phyloP scores from a whole-genome alignment of 2,329 filamentous ascomycete species.

The Trichocomaceae sp. region DNA sequence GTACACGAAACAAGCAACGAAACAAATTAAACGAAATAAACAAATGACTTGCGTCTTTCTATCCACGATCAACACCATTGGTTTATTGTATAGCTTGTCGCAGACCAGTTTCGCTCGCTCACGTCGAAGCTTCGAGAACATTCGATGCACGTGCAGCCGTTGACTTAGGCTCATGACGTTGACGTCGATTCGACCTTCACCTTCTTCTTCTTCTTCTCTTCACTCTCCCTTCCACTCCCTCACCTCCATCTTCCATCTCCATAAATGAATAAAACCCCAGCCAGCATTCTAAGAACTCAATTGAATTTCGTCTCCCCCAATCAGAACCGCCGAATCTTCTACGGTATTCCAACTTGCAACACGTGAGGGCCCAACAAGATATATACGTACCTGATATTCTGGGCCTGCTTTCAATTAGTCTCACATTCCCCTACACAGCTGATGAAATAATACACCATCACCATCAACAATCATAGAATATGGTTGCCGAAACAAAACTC shows the following conservation, averaged over 20 bases:
- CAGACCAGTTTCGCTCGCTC: no score
- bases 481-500: constrained; percentile 93
- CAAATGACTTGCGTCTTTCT: no score
- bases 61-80: no score
- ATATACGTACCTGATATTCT: not conserved
- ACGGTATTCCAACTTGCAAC: constrained; percentile 27
- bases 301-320: constrained; percentile 4
- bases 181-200: not conserved
- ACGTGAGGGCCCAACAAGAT: not conserved
- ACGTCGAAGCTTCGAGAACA: constrained; percentile 9
- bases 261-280: not conserved
- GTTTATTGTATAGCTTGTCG: no score
- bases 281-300: not conserved
- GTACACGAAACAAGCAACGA: no score
- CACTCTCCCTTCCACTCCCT: not conserved
- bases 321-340: constrained; percentile 25
- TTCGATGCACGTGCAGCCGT: not conserved
- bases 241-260: not conserved
- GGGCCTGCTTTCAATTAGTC: not conserved
- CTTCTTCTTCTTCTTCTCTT: not conserved
- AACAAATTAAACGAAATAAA: no score
- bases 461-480: constrained; percentile 39
- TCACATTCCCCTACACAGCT: constrained; percentile 5
- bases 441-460: not conserved
- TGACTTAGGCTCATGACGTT: not conserved